A percentile compares a stretch with the other conserved stretches of the same genome.
phyloP scores from a whole-genome alignment of 179 eudicot genomes.

The Nepenthes alata region DNA sequence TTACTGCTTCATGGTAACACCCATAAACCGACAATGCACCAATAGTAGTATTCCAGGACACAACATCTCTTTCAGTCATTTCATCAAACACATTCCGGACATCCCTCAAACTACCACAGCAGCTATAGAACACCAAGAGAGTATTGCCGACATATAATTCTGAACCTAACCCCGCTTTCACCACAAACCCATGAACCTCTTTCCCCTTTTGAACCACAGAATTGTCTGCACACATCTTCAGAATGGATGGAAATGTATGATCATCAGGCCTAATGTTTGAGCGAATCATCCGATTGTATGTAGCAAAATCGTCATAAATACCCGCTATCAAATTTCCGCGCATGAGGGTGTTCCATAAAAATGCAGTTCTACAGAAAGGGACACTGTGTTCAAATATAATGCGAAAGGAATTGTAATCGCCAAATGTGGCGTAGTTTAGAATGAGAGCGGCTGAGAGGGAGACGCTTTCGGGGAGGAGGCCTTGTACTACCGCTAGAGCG shows the following conservation, averaged over 20 bases:
- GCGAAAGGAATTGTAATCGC: conserved; percentile 10
- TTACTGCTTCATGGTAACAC: conserved; percentile 20
- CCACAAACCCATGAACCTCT: conserved; percentile 53
- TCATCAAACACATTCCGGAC: conserved; percentile 45
- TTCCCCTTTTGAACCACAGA: conserved; percentile 25
- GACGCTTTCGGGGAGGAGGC: conserved; percentile 36
- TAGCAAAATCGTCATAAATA: conserved; percentile 14
- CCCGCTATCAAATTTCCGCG: conserved; percentile 20
- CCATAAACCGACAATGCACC: conserved; percentile 27
- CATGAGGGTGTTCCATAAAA: conserved; percentile 50
- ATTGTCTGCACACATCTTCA: conserved; percentile 47
- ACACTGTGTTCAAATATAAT: conserved; percentile 19
- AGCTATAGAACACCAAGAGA: conserved; percentile 44
- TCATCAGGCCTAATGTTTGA: conserved; percentile 40
- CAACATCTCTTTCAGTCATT: conserved; percentile 49
- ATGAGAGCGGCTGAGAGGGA: conserved; percentile 45
- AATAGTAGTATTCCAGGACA: conserved; percentile 60
- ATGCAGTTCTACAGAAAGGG: conserved; percentile 23
- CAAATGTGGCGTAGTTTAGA: conserved; percentile 33
- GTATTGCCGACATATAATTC: conserved; percentile 56
- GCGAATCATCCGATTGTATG: conserved; percentile 37
- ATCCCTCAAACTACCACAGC: conserved; percentile 21
- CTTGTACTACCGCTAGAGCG: conserved; percentile 25
- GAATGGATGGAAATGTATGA: conserved; percentile 53
- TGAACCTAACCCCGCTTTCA: conserved; percentile 40